These are phyloP conservation scores for Pseudogymnoascus sp. DNA, from an alignment of 2,329 filamentous ascomycete genomes.

Conservation along the genomic window DNA sequence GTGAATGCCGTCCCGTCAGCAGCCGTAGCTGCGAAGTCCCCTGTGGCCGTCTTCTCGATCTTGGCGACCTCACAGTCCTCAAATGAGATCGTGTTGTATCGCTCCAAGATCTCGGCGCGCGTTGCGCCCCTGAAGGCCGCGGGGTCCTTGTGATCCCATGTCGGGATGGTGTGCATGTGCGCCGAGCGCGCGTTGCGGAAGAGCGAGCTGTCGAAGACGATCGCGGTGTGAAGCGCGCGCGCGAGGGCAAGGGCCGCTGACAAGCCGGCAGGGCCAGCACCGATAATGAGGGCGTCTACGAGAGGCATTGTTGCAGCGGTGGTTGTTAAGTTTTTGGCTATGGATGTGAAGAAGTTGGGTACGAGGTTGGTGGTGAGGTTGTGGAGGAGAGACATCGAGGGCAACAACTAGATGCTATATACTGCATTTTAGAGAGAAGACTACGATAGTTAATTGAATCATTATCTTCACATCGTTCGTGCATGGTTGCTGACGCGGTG, in stretches of 20 bases:
- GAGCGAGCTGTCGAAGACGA: constrained; percentile 37
- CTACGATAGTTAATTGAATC: not conserved
- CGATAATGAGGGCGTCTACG: constrained; percentile 33
- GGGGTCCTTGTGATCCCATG: constrained; percentile 33
- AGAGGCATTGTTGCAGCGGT: not conserved
- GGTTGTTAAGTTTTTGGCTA: not conserved
- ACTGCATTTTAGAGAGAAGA: not conserved
- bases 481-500: not conserved
- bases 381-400: not conserved
- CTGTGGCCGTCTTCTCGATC: constrained; percentile 16
- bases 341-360: constrained; percentile 1
- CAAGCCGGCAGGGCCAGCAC: constrained; percentile 41
- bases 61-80: constrained; percentile 16
- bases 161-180: constrained; percentile 40
- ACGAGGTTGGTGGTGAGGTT: not conserved
- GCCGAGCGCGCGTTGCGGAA: constrained; percentile 37
- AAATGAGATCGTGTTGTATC: constrained; percentile 33
- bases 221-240: constrained; percentile 32
- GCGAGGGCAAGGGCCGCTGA: constrained; percentile 34
- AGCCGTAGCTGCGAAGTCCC: constrained; percentile 36
- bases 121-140: constrained; percentile 29
- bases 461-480: not conserved
- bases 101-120: constrained; percentile 29
- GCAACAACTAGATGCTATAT: not conserved
- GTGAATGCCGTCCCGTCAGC: constrained; percentile 36